Evolutionary conservation across 345 rosid species (phyloP), one percentile per base, ranked within the genome.

Genomic region (Salix purpurea): DNA sequence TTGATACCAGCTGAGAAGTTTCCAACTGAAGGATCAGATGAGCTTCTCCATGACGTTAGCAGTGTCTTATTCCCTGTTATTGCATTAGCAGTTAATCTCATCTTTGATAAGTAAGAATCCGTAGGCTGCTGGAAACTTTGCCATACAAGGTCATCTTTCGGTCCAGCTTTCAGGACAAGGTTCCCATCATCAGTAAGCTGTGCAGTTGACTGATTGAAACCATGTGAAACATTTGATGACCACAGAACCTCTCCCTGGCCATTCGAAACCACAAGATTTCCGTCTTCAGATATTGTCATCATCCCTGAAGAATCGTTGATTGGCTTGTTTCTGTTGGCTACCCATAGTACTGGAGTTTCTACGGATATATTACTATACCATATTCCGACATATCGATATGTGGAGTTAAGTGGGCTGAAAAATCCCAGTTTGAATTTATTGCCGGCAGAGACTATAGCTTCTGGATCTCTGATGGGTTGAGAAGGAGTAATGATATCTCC

Each of bases 281-380:
- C 91, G 14, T 89, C 78, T 0, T 73, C 65, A 0, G 69, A 66
- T 11, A 66, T 32, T 21, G 66, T 81, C 21, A 90, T 3, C 15
- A 75, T 32, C 54, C 89, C 89, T 0, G 90, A 90, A 66, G 78
- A 66, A 67, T 75, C 78, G 37, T 36, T 67, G 36, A 75, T 40
- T 24, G 78, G 72, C 12, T 6, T 54, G 71, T 77, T 37, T 54
- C 74, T 77, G 72, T 77, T 66, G 0, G 74, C 80, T 28, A 60
- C 36, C 73, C 79, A 76, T 6, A 76, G 12, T 18, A 56, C 56
- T 4, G 0, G 52, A 19, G 42, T 76, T 1, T 1, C 8, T 6
- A 4, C 30, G 8, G 79, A 1, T 54, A 56, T 4, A 13, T 69
- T 15, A 40, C 37, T 54, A 15, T 69, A 26, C 79, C 73, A 69